Base-by-base conservation (phyloP, 352 stramenopile species). In the Phytopythium ostracodes region DNA sequence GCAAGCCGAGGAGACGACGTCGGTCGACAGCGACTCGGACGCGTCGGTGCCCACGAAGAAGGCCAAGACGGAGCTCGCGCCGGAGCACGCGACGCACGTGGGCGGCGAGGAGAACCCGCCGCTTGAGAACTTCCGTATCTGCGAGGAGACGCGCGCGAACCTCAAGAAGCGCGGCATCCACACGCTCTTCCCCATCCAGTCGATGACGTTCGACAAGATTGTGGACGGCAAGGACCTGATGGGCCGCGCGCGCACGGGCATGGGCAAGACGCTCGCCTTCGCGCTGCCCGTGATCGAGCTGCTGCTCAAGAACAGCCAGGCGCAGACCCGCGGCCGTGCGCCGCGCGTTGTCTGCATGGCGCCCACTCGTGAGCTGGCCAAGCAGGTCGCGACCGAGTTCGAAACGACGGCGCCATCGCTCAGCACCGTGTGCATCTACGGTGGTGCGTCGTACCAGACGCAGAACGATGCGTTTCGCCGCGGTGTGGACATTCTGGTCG, bases 181-280 rank as follows among this genome's bases (percentile, higher is more conserved):
- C 51, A 81, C 78, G 56, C 80, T 98, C 1, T 98, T 98, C 68
- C 91, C 92, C 11, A 97, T 98, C 60, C 92, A 98, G 65, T 82
- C 87, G 35, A 94, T 97, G 81, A 98, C 96, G 14, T 99, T 99
- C 57, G 83, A 97, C 70, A 96, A 97, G 70, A 97, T 99, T 59
- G 68, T 98, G 35, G 87, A 90, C 54, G 95, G 97, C 25, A 92
- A 98, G 49, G 97, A 99, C 79, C 78, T 99, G 22, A 99, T 99
- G 73, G 97, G 97, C 18, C 89, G 96, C 55, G 96, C 94, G 11
- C 91, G 95, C 29, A 99, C 97, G 4, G 97, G 97, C 63, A 99
- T 98, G 67, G 97, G 97, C 57, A 99, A 99, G 85, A 99, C 97
- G 22, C 79, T 99, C 14, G 97, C 97, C 38, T 99, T 99, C 77